Base-by-base conservation (phyloP, 2,329 filamentous ascomycete species). In the Alternaria brassicae region DNA sequence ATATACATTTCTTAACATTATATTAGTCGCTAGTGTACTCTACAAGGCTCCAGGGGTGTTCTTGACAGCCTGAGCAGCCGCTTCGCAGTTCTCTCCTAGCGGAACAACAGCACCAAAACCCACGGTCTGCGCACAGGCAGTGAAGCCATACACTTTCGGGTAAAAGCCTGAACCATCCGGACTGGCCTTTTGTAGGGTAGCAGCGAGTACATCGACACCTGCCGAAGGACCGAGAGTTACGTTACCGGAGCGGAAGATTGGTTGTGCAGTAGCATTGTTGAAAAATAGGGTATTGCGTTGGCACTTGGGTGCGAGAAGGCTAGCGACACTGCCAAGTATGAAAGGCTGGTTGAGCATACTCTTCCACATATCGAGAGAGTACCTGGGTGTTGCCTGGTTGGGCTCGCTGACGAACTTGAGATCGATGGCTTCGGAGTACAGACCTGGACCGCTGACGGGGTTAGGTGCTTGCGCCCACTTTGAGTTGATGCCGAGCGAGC, bases 31-130 rank as follows among this genome's bases (percentile, higher is more conserved):
- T 40, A 13, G 19, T 40, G 12, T 19, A 23, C 37, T 40, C 21
- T 40, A 59, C 51, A 36, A 55, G n/a, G 56, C 56, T n/a, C 56
- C 56, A 28, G 56, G 56, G 4, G 51, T 55, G 13, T 51, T 60
- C 10, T 32, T 41, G 1, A 60, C 47, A 6, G 36, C 41, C 34
- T 27, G 28, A 15, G 61, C 61, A 45, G 61, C 58, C 36, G 15
- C 39, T 42, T 61, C 58, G n/a, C 61, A 63, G 8, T 63, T 52
- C 42, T 63, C 58, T n/a, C 58, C 61, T 9, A 47, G 28, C 4
- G 54, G 53, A 32, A 61, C 39, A 37, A 61, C 30, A 12, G 51
- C 45, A 7, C 51, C 49, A 30, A 59, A 62, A 15, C 62, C 62
- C 3, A 64, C 59, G 23, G 55, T 39, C 56, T 64, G 62, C 21